phyloP scores from a whole-genome alignment of 768 basidiomycete species.

The Scleroderma citrinum region DNA sequence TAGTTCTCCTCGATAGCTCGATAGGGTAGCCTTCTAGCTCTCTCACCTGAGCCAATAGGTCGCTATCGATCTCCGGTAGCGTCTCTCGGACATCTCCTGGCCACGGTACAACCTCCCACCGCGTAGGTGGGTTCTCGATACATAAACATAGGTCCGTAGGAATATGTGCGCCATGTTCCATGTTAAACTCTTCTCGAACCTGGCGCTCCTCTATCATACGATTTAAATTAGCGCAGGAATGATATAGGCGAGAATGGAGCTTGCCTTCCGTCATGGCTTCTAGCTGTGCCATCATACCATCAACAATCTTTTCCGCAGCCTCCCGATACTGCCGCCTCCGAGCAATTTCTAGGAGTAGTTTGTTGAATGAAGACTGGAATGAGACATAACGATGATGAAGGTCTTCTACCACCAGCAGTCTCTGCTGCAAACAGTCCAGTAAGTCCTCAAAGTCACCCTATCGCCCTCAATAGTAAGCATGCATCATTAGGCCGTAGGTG shows the following conservation, averaged over 20 bases:
- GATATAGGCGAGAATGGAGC: slow-evolving; percentile 1
- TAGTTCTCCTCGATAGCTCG: not conserved
- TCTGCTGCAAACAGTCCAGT: slow-evolving; percentile 51
- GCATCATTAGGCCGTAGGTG: not conserved
- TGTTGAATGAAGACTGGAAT: slow-evolving; percentile 70
- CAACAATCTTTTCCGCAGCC: slow-evolving; percentile 56
- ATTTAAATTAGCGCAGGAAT: not conserved
- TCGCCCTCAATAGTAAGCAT: not conserved
- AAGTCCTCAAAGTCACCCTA: slow-evolving; percentile 50
- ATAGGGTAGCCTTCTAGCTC: not conserved
- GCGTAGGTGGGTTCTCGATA: slow-evolving; percentile 68
- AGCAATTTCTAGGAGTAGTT: slow-evolving; percentile 67
- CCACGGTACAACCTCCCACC: slow-evolving; percentile 61
- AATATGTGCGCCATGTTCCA: slow-evolving; percentile 64
- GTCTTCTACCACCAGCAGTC: slow-evolving; percentile 55
- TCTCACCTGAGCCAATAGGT: slow-evolving; percentile 51
- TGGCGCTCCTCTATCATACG: slow-evolving; percentile 58
- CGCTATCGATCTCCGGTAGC: slow-evolving; percentile 56
- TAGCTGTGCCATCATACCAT: slow-evolving; percentile 60
- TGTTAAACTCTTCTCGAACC: slow-evolving; percentile 62
- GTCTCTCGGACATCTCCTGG: slow-evolving; percentile 49
- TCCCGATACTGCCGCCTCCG: slow-evolving; percentile 64
- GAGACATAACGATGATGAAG: slow-evolving; percentile 61
- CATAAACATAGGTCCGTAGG: slow-evolving; percentile 78
- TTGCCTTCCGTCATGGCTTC: slow-evolving; percentile 62